Percentiles rank a stretch among this genome's conserved stretches.
Conservation (phyloP, 768 basidiomycete species). For the Hygrocybe punicea region DNA sequence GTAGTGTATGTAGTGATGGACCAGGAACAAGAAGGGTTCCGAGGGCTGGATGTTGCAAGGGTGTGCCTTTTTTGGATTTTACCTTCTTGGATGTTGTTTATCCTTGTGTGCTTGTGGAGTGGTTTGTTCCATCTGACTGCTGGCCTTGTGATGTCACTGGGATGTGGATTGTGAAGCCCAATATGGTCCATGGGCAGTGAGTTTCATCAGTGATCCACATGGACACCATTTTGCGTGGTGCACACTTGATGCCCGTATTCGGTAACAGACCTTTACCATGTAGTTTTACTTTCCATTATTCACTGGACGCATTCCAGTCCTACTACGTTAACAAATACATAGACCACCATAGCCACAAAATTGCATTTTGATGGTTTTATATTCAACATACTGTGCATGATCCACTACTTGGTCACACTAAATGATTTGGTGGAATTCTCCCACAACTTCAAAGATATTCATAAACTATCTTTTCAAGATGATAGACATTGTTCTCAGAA, state of each 20-base stretch:
- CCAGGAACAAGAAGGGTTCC: constrained; percentile 12
- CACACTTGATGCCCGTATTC: background rate
- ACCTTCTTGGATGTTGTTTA: constrained; percentile 8
- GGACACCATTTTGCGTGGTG: constrained; percentile 20
- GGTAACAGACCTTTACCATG: background rate
- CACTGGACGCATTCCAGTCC: background rate
- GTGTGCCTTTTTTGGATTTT: constrained; percentile 29
- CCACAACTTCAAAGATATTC: too few relatives aligned
- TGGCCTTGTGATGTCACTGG: constrained; percentile 29
- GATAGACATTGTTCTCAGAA: too few relatives aligned
- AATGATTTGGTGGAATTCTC: too few relatives aligned
- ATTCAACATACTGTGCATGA: too few relatives aligned
- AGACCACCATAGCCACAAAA: constrained; percentile 1
- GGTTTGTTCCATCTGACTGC: constrained; percentile 23
- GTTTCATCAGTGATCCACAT: constrained; percentile 17
- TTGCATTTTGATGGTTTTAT: background rate
- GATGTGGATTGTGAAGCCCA: constrained; percentile 22
- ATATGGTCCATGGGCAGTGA: background rate
- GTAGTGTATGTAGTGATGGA: constrained; percentile 21
- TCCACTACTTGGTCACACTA: too few relatives aligned
- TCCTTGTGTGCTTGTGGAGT: constrained; percentile 32
- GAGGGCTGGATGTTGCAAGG: constrained; percentile 25
- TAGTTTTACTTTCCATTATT: background rate
- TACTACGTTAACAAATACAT: constrained; percentile 5
- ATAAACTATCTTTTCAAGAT: too few relatives aligned